Evolutionary conservation across 306 rosid genomes (phyloP).

Genomic region (Senna siamea): DNA sequence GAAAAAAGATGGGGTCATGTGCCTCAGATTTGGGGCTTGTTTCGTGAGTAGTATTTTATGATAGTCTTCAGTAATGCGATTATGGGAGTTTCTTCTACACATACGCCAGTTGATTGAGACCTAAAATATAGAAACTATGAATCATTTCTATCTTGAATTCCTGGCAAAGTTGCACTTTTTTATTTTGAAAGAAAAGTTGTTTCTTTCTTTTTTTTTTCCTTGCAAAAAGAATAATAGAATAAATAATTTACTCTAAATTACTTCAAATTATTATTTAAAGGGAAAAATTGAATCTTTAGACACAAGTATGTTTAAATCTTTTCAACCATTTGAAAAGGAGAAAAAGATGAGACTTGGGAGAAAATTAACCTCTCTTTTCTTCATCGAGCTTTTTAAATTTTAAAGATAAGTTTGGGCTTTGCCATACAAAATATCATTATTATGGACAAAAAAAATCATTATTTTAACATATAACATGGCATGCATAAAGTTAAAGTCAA

Average conservation of each 20-base stretch:
- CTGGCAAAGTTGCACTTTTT: conserved; percentile 32
- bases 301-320: no score
- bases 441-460: no score
- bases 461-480: no score
- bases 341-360: not conserved
- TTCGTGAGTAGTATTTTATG: conserved; percentile 23
- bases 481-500: conserved; percentile 22
- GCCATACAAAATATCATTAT: not conserved
- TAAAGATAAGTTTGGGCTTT: not conserved
- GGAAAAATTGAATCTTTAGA: no score
- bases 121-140: not conserved
- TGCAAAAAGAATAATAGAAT: no score
- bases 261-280: no score
- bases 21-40: conserved; percentile 34
- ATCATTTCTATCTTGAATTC: conserved; percentile 36
- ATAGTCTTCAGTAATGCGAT: not conserved
- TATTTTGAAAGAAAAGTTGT: not conserved
- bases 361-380: not conserved
- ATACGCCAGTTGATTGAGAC: conserved; percentile 2
- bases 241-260: no score
- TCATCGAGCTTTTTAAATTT: not conserved
- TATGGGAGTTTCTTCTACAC: not conserved
- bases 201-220: not conserved
- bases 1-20: conserved; percentile 40
- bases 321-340: not conserved